These are phyloP conservation scores for Phytophthora rubi DNA, from an alignment of 352 stramenopile genomes.

Conservation along the genomic window DNA sequence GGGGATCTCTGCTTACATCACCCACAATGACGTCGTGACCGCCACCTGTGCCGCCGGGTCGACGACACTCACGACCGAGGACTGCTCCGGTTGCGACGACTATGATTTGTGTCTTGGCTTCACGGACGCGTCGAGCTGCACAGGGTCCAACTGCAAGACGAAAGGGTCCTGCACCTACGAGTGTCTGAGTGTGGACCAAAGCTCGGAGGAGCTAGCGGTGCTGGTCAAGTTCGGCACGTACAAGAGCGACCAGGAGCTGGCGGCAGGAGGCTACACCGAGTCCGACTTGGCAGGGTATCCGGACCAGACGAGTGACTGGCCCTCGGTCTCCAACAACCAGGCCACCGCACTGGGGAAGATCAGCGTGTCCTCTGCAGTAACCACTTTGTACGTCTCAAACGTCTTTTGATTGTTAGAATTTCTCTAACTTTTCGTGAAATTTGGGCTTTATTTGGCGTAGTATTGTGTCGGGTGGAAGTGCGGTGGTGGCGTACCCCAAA, in stretches of 20 bases:
- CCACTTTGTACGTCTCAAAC: slow-evolving; percentile 26
- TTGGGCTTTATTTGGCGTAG: not conserved
- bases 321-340: slow-evolving; percentile 37
- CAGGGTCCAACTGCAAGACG: slow-evolving; percentile 30
- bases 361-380: slow-evolving; percentile 25
- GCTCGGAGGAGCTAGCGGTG: slow-evolving; percentile 22
- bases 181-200: slow-evolving; percentile 31
- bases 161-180: slow-evolving; percentile 32
- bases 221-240: slow-evolving; percentile 36
- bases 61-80: slow-evolving; percentile 29
- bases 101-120: slow-evolving; percentile 37
- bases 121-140: slow-evolving; percentile 28
- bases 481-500: slow-evolving; percentile 30
- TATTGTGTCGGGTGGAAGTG: slow-evolving; percentile 27
- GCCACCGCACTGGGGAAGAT: slow-evolving; percentile 26
- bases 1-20: not conserved
- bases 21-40: not conserved
- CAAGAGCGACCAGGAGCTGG: slow-evolving; percentile 37
- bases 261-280: slow-evolving; percentile 16
- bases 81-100: slow-evolving; percentile 26
- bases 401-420: not conserved
- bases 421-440: too few relatives aligned
- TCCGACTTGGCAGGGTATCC: slow-evolving; percentile 17
- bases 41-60: slow-evolving; percentile 22
- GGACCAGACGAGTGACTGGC: slow-evolving; percentile 35